These are phyloP conservation scores for Gamsiella multidivaricata DNA, from an alignment of 192 early-diverging fungal species.

Conservation along the genomic window DNA sequence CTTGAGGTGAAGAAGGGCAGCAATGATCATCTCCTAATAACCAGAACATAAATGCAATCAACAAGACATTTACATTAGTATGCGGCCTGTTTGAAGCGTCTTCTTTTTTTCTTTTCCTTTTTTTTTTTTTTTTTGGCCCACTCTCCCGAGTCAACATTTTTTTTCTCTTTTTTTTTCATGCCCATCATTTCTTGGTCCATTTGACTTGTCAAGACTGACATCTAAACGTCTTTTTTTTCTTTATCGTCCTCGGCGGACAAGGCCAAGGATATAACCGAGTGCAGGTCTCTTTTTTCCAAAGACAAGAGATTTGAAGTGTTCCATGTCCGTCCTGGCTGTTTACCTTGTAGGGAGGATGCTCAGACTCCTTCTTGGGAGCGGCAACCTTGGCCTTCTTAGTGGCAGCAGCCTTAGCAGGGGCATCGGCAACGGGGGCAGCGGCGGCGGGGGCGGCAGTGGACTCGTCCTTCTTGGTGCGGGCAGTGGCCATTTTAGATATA, in stretches of 20 bases:
- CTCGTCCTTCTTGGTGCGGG: conserved; percentile 57
- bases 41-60: neutral
- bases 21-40: conserved; percentile 57
- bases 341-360: conserved; percentile 58
- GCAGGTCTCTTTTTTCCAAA: neutral
- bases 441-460: conserved; percentile 35
- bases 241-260: too few relatives aligned
- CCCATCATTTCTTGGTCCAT: neutral
- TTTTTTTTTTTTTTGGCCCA: neutral
- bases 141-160: conserved; percentile 6
- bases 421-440: conserved; percentile 35
- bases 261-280: too few relatives aligned
- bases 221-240: too few relatives aligned
- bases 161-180: neutral
- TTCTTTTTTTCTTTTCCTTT: too few relatives aligned
- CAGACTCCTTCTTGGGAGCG: conserved; percentile 54
- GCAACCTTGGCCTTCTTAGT: conserved; percentile 54
- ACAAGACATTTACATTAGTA: too few relatives aligned
- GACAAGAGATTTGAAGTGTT: neutral
- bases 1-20: conserved; percentile 68
- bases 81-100: too few relatives aligned
- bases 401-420: conserved; percentile 41
- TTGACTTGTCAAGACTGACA: too few relatives aligned
- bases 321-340: neutral
- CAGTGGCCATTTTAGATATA: conserved; percentile 30